phyloP scores from a whole-genome alignment of 768 basidiomycete species.

The Xerocomellus dryophilus region DNA sequence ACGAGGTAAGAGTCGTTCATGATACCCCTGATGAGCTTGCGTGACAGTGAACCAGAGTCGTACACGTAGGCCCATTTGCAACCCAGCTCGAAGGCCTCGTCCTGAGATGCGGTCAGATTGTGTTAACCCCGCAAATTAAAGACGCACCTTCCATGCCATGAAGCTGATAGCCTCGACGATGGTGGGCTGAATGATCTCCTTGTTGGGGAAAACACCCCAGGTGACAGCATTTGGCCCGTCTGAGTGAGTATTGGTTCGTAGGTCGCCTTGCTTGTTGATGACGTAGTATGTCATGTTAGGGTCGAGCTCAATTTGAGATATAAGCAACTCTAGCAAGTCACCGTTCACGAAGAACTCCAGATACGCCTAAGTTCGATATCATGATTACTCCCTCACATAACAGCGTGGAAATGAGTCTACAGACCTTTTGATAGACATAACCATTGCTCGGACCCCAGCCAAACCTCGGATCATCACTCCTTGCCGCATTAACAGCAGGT shows the following conservation, averaged over 20 bases:
- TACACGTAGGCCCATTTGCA: conserved; percentile 89
- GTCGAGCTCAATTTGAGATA: conserved; percentile 82
- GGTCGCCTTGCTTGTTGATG: conserved; percentile 92
- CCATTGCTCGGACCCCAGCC: conserved; percentile 96
- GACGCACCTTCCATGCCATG: conserved; percentile 92
- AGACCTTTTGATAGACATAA: conserved; percentile 92
- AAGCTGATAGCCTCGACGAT: conserved; percentile 97
- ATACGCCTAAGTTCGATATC: conserved; percentile 64
- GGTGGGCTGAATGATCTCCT: conserved; percentile 94
- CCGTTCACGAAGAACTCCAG: conserved; percentile 92
- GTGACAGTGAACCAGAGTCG: conserved; percentile 69
- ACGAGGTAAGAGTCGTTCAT: conserved; percentile 86
- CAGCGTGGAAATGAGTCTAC: conserved; percentile 1
- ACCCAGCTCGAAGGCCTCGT: conserved; percentile 92
- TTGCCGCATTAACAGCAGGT: conserved; percentile 88
- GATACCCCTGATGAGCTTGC: conserved; percentile 69
- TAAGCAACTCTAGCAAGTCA: conserved; percentile 63
- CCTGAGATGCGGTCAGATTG: conserved; percentile 43
- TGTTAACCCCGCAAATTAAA: not conserved
- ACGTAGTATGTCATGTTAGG: conserved; percentile 93
- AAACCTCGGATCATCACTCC: conserved; percentile 78
- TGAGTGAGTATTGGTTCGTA: conserved; percentile 90
- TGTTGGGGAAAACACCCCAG: conserved; percentile 97
- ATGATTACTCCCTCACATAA: not conserved
- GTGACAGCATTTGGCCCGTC: conserved; percentile 99